These are phyloP conservation scores for Hanseniaspora lindneri DNA, from an alignment of 805 yeast genomes.

Conservation along the genomic window DNA sequence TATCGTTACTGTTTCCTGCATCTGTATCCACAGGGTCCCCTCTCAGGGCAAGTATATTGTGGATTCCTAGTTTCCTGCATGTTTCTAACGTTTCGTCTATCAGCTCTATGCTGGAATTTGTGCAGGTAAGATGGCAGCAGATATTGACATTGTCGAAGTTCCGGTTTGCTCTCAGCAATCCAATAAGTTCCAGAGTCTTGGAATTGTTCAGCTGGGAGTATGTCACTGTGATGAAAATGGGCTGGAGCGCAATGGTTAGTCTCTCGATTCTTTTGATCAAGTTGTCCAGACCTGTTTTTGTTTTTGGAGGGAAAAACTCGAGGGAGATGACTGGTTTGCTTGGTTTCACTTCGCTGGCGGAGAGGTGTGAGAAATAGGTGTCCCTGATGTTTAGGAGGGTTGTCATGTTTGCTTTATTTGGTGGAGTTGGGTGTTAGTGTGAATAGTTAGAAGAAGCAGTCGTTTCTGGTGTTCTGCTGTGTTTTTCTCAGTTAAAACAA, in stretches of 20 bases:
- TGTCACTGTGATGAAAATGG: slow-evolving; percentile 81
- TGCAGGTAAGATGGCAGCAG: slow-evolving; percentile 89
- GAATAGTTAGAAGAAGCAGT: no score
- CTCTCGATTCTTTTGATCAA: slow-evolving; percentile 76
- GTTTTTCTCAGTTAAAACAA: no score
- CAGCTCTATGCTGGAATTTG: slow-evolving; percentile 67
- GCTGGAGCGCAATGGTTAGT: slow-evolving; percentile 68
- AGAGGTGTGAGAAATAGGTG: not conserved
- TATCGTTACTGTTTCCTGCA: slow-evolving; percentile 34
- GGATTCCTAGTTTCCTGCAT: slow-evolving; percentile 68
- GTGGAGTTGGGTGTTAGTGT: no score
- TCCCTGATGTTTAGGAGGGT: not conserved
- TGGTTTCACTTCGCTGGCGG: not conserved
- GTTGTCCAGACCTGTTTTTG: slow-evolving; percentile 76
- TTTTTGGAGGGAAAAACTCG: slow-evolving; percentile 97
- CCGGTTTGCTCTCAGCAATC: slow-evolving; percentile 35
- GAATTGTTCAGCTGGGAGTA: slow-evolving; percentile 98
- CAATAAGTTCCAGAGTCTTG: slow-evolving; percentile 74
- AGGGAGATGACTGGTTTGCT: slow-evolving; percentile 58
- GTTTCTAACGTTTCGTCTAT: slow-evolving; percentile 66
- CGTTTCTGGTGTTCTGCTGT: no score
- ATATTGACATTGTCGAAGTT: slow-evolving; percentile 69
- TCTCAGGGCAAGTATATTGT: slow-evolving; percentile 80
- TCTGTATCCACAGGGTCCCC: slow-evolving; percentile 80
- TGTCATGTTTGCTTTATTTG: not conserved